A percentile compares a stretch with the other conserved stretches of the same genome.
phyloP scores from a whole-genome alignment of 2,329 filamentous ascomycete species.

The Coniochaeta prunicola region DNA sequence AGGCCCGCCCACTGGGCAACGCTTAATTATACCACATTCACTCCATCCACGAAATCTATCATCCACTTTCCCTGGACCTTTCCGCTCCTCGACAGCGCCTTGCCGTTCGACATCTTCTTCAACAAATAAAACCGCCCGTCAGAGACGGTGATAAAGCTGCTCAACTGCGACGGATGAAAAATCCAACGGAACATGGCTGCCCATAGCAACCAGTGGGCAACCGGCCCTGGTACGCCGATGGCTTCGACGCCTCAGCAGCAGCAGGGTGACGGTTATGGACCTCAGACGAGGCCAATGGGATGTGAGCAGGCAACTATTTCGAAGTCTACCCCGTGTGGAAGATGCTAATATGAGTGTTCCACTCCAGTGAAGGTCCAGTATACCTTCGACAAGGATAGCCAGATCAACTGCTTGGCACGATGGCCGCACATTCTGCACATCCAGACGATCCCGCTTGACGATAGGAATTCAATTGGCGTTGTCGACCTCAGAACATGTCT shows the following conservation, averaged over 20 bases:
- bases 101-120: background rate
- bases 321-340: background rate
- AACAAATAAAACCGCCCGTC: background rate
- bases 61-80: background rate
- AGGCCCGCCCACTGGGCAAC: background rate
- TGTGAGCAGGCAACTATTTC: constrained; percentile 15
- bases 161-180: background rate
- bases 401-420: constrained; percentile 82
- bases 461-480: constrained; percentile 73
- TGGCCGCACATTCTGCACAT: constrained; percentile 74
- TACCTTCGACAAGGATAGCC: constrained; percentile 84
- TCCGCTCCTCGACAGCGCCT: background rate
- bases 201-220: constrained; percentile 12
- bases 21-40: constrained; percentile 2
- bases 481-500: constrained; percentile 84
- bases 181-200: constrained; percentile 8
- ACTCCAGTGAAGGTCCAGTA: constrained; percentile 86
- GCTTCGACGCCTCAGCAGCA: constrained; percentile 8
- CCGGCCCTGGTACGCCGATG: constrained; percentile 11
- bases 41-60: background rate
- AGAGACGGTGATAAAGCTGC: background rate
- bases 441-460: constrained; percentile 74
- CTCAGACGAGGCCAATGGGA: constrained; percentile 25
- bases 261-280: constrained; percentile 16
- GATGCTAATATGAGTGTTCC: background rate